These are phyloP conservation scores for Aspergillus tubingensis DNA, from an alignment of 2,329 filamentous ascomycete species.

Conservation along the genomic window DNA sequence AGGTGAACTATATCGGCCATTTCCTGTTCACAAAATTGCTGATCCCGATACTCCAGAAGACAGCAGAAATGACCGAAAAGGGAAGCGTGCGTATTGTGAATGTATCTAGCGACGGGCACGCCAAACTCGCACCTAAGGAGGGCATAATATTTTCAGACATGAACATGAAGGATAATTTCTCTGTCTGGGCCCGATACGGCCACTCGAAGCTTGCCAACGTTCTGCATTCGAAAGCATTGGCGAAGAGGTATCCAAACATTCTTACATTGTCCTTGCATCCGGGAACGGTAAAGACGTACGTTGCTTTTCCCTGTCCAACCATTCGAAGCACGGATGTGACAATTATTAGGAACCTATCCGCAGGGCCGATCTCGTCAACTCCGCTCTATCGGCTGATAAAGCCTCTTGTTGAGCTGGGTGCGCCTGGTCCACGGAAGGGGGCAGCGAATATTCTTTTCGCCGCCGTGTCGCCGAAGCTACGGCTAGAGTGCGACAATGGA, in stretches of 20 bases:
- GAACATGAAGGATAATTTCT: background rate
- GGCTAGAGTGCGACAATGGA: background rate
- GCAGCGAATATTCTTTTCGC: background rate
- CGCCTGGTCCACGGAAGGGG: background rate
- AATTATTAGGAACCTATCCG: too few species aligned
- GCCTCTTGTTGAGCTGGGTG: background rate
- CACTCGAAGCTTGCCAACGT: background rate
- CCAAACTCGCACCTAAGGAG: background rate
- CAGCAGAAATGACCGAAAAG: background rate
- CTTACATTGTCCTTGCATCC: background rate
- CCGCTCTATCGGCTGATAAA: background rate
- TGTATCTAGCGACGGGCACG: background rate
- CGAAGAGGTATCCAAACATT: background rate
- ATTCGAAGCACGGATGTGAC: too few species aligned
- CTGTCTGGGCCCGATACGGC: background rate
- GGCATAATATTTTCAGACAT: background rate
- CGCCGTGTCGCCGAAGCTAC: background rate
- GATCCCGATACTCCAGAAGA: background rate
- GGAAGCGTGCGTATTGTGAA: background rate
- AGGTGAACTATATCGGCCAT: background rate
- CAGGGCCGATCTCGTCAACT: background rate
- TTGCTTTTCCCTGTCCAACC: background rate
- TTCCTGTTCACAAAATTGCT: background rate
- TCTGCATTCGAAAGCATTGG: background rate
- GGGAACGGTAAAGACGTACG: background rate